Evolutionary conservation across 441 rosid species (phyloP), one percentile per base, ranked within the genome.

Genomic region (Populus hybrid): DNA sequence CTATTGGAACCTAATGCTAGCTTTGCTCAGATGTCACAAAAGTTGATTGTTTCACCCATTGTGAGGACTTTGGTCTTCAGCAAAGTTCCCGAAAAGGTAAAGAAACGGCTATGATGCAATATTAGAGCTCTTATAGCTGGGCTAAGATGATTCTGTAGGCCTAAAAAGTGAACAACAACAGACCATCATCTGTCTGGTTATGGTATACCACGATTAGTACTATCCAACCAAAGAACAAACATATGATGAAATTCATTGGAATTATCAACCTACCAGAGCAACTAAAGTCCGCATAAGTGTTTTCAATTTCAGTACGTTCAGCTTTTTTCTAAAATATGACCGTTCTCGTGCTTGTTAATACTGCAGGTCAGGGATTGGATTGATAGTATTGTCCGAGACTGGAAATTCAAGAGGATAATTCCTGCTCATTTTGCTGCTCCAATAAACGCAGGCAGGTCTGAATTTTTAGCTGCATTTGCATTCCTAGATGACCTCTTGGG

Each of bases 391-490:
- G 84, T 88, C 4, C 82, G 84, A 63, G 99, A 92, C 84, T 95
- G 99, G 98, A 91, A 86, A 80, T 92, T 95, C 87, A 92, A 87
- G 86, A 89, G 98, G 85, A 90, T 92, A 24, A 95, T 93, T 76
- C 97, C 99, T 2, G 97, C 98, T 53, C 99, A 95, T 86, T 95
- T 95, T 73, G 97, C 91, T 73, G 98, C 91, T 66, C 99, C 99
- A 0, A 76, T 93, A 69, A 93, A 91, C 65, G 98, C 94, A 70
- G 84, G 92, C 75, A 85, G 94, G 82, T 90, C 98, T 16, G 99
- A 95, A 28, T 89, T 95, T 81, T 79, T 92, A 79, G 92, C 93
- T 23, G 98, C 97, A 34, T 95, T 95, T 77, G 92, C 85, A 18
- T 92, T 95, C 83, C 91, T 95, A 5, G 98, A 93, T n/a, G 98